A percentile compares a stretch with the other conserved stretches of the same genome.
These are phyloP conservation scores for Phytophthora meadii DNA, from an alignment of 352 stramenopile genomes.

Conservation along the genomic window DNA sequence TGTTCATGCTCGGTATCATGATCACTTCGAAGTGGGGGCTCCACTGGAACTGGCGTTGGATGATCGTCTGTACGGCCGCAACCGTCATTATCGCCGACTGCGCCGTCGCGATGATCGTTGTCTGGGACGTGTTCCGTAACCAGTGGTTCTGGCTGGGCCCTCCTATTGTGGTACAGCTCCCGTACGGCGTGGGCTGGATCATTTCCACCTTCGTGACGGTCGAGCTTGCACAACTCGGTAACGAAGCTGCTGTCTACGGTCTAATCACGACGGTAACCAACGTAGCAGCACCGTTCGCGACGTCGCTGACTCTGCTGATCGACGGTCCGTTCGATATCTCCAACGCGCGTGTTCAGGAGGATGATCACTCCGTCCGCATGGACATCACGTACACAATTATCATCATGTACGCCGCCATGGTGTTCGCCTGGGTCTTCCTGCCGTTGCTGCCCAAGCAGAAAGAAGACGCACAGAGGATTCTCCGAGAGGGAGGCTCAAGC, in stretches of 20 bases:
- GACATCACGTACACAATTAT: conserved; percentile 31
- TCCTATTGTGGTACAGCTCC: conserved; percentile 27
- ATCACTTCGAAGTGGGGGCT: conserved; percentile 43
- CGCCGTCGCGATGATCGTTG: conserved; percentile 16
- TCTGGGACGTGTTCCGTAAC: conserved; percentile 30
- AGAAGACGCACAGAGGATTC: conserved; percentile 19
- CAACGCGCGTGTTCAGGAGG: conserved; percentile 16
- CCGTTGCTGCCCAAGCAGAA: conserved; percentile 30
- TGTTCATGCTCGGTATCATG: conserved; percentile 44
- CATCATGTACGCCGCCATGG: conserved; percentile 30
- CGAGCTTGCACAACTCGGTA: conserved; percentile 22
- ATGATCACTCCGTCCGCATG: conserved; percentile 26
- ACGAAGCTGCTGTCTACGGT: conserved; percentile 25
- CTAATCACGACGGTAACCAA: conserved; percentile 28
- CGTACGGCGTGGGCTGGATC: conserved; percentile 30
- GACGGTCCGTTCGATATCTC: conserved; percentile 25
- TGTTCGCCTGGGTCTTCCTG: conserved; percentile 26
- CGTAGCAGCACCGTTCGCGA: conserved; percentile 16
- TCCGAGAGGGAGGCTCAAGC: conserved; percentile 16
- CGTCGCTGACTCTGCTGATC: conserved; percentile 19
- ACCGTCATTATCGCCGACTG: conserved; percentile 20
- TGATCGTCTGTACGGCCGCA: conserved; percentile 18
- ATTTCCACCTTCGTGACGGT: conserved; percentile 31
- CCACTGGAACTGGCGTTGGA: conserved; percentile 32
- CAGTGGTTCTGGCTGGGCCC: conserved; percentile 29